phyloP scores from a whole-genome alignment of 495 filamentous ascomycete genomes.

The Lasiosphaeria ovina region DNA sequence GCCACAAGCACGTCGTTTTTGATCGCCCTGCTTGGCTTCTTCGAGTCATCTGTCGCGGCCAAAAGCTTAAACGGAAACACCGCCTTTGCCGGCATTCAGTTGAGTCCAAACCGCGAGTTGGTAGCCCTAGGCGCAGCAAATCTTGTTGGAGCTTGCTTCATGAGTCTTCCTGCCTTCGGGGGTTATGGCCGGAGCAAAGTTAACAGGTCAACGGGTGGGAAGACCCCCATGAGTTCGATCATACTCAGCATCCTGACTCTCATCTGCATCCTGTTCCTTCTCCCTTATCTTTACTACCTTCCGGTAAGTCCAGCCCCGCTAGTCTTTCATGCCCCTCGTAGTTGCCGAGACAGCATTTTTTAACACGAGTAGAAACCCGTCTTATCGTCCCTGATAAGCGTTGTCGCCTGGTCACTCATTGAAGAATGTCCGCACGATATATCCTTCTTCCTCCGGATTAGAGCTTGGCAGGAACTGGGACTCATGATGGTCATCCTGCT shows the following conservation, averaged over 20 bases:
- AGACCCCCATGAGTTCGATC: conserved; percentile 87
- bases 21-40: conserved; percentile 94
- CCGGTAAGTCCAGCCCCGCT: conserved; percentile 59
- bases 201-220: conserved; percentile 85
- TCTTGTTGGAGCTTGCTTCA: conserved; percentile 84
- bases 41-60: conserved; percentile 96
- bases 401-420: conserved; percentile 89
- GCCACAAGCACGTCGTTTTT: conserved; percentile 90
- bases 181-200: conserved; percentile 96
- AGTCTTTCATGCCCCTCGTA: not conserved
- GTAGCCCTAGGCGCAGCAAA: conserved; percentile 91
- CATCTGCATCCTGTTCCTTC: conserved; percentile 70
- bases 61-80: conserved; percentile 73
- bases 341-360: conserved; percentile 1
- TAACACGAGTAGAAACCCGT: conserved; percentile 74
- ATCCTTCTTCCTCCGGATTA: conserved; percentile 81
- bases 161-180: conserved; percentile 88
- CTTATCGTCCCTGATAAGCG: conserved; percentile 89
- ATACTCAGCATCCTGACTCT: conserved; percentile 80
- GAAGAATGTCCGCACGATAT: conserved; percentile 95
- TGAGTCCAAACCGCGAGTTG: conserved; percentile 92
- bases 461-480: conserved; percentile 76
- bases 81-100: conserved; percentile 65
- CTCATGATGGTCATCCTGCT: conserved; percentile 89
- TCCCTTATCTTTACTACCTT: conserved; percentile 93